Evolutionary conservation across 202 grass and related monocot genomes (phyloP).

Genomic region (Setaria italica): DNA sequence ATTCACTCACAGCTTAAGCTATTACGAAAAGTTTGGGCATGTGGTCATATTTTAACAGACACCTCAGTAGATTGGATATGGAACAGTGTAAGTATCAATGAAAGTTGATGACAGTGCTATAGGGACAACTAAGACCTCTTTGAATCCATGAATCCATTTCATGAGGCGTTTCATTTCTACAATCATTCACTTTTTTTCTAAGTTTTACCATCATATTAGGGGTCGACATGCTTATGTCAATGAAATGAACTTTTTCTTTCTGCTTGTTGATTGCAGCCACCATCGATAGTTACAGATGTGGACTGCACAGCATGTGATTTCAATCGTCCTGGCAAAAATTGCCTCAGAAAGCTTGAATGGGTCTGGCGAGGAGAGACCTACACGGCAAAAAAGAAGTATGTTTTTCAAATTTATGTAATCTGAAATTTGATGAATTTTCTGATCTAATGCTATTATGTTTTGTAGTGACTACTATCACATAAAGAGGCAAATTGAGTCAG

Average conservation of each 20-base stretch:
- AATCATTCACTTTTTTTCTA: constrained; percentile 14
- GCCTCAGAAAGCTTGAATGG: constrained; percentile 96
- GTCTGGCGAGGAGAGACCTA: constrained; percentile 96
- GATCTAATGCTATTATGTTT: constrained; percentile 39
- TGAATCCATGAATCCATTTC: background rate
- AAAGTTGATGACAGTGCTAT: constrained; percentile 26
- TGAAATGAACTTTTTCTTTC: constrained; percentile 23
- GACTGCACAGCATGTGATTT: constrained; percentile 98
- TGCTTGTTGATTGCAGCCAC: constrained; percentile 66
- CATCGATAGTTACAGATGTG: constrained; percentile 97
- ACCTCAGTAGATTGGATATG: background rate
- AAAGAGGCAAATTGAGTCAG: constrained; percentile 98
- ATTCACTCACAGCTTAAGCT: constrained; percentile 35
- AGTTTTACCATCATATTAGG: constrained; percentile 8
- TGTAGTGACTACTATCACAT: constrained; percentile 97
- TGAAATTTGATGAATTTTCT: constrained; percentile 31
- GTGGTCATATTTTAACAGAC: constrained; percentile 5
- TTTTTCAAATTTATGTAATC: constrained; percentile 43
- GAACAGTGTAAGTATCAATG: constrained; percentile 23
- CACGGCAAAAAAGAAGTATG: constrained; percentile 89
- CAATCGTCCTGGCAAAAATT: constrained; percentile 98
- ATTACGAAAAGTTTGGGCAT: constrained; percentile 11
- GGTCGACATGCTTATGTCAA: constrained; percentile 31
- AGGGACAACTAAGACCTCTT: constrained; percentile 13
- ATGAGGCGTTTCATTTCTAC: constrained; percentile 20